Evolutionary conservation across 1,284 basidiomycete species (phyloP), one percentile per base, ranked within the genome.

Genomic region (Ustilago cynodontis): DNA sequence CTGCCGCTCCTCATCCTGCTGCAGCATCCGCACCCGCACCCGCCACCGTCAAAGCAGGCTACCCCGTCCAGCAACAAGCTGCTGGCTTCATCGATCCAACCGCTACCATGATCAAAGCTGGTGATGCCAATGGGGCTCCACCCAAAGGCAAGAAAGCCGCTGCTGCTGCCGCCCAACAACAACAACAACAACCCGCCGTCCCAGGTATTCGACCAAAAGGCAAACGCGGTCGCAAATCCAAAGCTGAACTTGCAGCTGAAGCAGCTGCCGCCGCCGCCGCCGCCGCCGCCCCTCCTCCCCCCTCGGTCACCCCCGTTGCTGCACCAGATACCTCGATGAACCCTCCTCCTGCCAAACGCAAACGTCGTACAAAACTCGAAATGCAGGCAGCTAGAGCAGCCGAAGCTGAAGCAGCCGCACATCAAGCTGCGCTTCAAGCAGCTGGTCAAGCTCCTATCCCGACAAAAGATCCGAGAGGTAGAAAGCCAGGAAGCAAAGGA

Each of bases 181-280:
- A 56, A 22, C 31, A 56, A 7, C 51, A 50, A 31, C 58, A 51
- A 2, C 14, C 64, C 39, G 57, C 35, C 2, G 33, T 66, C 16
- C 22, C 58, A n/a, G 71, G 64, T 2, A 59, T 61, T 24, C 33
- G 65, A 33, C 71, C 71, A 49, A 73, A 68, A 41, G 65, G 65
- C 52, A 73, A 73, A 55, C 71, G 71, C 10, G 71, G 71, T 31
- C 71, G 71, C 54, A 67, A 68, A 58, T 67, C 65, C 24, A 73
- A 73, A 50, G 71, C 71, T 10, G 65, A 73, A 51, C 58, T 73
- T 16, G 71, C 71, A 7, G 71, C 71, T 7, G 71, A 73, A 50
- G 71, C 65, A 22, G 71, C 70, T 5, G 70, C 70, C 3, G 70
- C 71, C 2, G 71, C 71, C 7, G 71, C 65, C 2, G 61, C 65